Percentiles rank a stretch among this genome's conserved stretches.
Conservation (phyloP, 2,329 filamentous ascomycete genomes). For the Fusarium sarcochroum region DNA sequence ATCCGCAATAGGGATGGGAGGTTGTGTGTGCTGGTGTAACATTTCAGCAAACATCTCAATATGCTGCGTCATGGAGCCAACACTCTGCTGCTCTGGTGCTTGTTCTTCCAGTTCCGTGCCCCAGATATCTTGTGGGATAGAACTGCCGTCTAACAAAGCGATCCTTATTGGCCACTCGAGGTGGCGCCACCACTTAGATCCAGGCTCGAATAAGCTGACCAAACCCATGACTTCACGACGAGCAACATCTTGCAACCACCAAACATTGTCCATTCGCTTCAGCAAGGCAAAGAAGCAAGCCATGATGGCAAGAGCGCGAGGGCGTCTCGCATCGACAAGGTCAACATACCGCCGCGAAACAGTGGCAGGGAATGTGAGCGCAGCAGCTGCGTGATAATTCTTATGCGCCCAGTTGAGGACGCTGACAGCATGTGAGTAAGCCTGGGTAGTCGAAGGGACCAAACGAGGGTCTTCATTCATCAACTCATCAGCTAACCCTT, state of each 20-base stretch:
- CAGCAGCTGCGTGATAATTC: slow-evolving; percentile 70
- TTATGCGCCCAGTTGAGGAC: slow-evolving; percentile 77
- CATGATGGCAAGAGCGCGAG: slow-evolving; percentile 73
- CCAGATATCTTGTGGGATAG: slow-evolving; percentile 71
- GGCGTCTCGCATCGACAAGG: slow-evolving; percentile 69
- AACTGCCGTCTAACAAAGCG: slow-evolving; percentile 67
- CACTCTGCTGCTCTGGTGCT: slow-evolving; percentile 53
- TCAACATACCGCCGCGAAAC: slow-evolving; percentile 74
- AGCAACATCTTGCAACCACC: slow-evolving; percentile 79
- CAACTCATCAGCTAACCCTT: slow-evolving; percentile 70
- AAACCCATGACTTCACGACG: slow-evolving; percentile 76
- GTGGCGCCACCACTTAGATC: slow-evolving; percentile 72
- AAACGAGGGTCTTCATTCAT: slow-evolving; percentile 52
- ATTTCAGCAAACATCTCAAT: slow-evolving; percentile 59
- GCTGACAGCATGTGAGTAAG: slow-evolving; percentile 75
- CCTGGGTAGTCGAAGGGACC: slow-evolving; percentile 59
- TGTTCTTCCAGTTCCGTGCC: slow-evolving; percentile 65
- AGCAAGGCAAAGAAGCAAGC: slow-evolving; percentile 77
- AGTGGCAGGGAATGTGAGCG: slow-evolving; percentile 74
- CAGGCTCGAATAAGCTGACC: slow-evolving; percentile 69
- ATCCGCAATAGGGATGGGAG: slow-evolving; percentile 50
- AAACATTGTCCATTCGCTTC: slow-evolving; percentile 72
- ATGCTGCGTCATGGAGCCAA: slow-evolving; percentile 57
- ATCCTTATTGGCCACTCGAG: slow-evolving; percentile 73
- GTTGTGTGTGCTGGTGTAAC: slow-evolving; percentile 50